Evolutionary conservation across 2,329 filamentous ascomycete species (phyloP), one percentile per base, ranked within the genome.

Genomic region (Claviceps maximensis): DNA sequence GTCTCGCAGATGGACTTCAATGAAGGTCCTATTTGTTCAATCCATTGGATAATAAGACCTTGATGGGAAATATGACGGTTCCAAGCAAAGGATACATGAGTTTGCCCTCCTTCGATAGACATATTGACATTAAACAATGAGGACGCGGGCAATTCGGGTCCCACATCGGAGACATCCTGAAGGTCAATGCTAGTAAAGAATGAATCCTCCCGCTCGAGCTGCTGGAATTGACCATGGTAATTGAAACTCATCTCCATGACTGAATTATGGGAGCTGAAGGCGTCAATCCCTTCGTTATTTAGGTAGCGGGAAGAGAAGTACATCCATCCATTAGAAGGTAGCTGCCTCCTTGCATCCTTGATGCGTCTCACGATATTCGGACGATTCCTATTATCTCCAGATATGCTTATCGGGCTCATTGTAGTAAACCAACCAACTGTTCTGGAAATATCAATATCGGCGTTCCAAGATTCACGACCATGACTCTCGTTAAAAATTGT

Each of bases 351-450:
- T 15, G 23, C n/a, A n/a, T 52, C 49, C 25, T 51, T 52, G 19
- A 48, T 29, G 10, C 36, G 45, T 36, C 46, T 49, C 9, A 47
- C 42, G 45, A 31, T n/a, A 13, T 47, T 33, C 17, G 17, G 42
- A 12, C 3, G 36, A 7, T 23, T 38, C 13, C 31, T 21, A 29
- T 21, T 31, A 10, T 13, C n/a, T 17, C 47, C 29, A 4, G 29
- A 45, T n/a, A 56, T 36, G 1, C 52, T 49, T 13, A 66, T 53
- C 0, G 68, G 67, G 23, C 56, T 60, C 29, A 70, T 56, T 1
- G 63, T 65, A 0, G 68, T 69, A 54, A 70, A 70, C 68, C 68
- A 70, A 7, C 68, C 69, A 1, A 70, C 66, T 2, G 67, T 69
- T 21, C 61, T 47, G 5, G 65, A 62, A 1, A 66, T 52, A 53